A percentile compares a stretch with the other conserved stretches of the same genome.
These are phyloP conservation scores for Paecilomyces niveus DNA, from an alignment of 2,329 filamentous ascomycete genomes.

Conservation along the genomic window DNA sequence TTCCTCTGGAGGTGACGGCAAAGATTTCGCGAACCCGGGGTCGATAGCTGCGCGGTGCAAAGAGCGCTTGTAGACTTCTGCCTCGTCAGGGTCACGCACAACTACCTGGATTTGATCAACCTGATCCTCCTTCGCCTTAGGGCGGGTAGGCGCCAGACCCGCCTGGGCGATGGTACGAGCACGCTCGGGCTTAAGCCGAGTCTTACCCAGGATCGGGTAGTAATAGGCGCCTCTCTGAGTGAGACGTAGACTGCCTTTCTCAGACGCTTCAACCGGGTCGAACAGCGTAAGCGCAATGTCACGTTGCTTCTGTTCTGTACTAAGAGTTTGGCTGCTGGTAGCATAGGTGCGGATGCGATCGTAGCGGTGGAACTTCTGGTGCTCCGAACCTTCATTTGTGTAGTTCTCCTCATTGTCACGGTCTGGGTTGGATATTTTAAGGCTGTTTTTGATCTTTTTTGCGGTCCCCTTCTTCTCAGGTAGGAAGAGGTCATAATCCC, in stretches of 20 bases:
- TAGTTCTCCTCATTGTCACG: conserved; percentile 48
- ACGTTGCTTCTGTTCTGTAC: conserved; percentile 46
- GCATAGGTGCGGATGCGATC: conserved; percentile 55
- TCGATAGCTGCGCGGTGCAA: conserved; percentile 41
- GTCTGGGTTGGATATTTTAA: conserved; percentile 47
- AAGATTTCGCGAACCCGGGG: conserved; percentile 30
- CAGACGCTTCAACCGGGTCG: conserved; percentile 34
- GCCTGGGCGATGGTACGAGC: conserved; percentile 37
- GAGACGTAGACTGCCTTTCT: conserved; percentile 9
- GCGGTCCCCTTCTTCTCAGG: conserved; percentile 43
- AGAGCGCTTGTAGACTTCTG: conserved; percentile 42
- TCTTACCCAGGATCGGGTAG: conserved; percentile 53
- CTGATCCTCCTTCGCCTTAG: conserved; percentile 38
- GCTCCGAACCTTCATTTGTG: conserved; percentile 37
- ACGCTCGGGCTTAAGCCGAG: conserved; percentile 47
- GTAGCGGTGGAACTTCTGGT: conserved; percentile 45
- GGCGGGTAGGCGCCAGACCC: conserved; percentile 31
- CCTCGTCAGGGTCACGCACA: conserved; percentile 44
- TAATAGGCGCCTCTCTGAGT: conserved; percentile 53
- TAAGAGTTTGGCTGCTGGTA: conserved; percentile 47
- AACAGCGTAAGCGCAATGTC: conserved; percentile 55
- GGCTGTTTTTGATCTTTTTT: conserved; percentile 48
- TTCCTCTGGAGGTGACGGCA: conserved; percentile 26
- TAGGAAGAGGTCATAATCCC: conserved; percentile 55
- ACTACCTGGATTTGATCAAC: conserved; percentile 48